These are phyloP conservation scores for Fraxinus nigra DNA, from an alignment of 305 asterid genomes.

Conservation along the genomic window DNA sequence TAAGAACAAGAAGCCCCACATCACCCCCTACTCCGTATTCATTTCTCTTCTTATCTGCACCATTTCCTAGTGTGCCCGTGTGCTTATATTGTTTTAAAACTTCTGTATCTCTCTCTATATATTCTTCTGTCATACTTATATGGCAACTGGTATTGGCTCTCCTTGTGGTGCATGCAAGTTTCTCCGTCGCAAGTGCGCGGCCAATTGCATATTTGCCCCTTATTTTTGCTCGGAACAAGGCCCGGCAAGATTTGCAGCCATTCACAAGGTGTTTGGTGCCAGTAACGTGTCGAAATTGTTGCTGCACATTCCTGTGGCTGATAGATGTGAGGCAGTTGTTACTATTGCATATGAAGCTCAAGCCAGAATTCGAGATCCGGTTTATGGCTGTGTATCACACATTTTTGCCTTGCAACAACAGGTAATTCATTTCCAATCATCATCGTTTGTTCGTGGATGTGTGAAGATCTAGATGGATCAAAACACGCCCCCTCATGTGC, in stretches of 20 bases:
- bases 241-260: conserved; percentile 66
- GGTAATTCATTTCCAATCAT: conserved; percentile 28
- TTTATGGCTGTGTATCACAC: conserved; percentile 73
- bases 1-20: conserved; percentile 23
- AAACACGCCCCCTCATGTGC: background rate
- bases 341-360: conserved; percentile 87
- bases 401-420: conserved; percentile 70
- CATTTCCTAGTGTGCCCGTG: conserved; percentile 68
- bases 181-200: conserved; percentile 66
- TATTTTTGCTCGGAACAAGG: conserved; percentile 75
- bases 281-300: conserved; percentile 73
- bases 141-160: conserved; percentile 41
- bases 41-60: conserved; percentile 29
- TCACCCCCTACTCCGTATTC: background rate
- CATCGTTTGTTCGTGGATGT: background rate
- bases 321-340: conserved; percentile 70
- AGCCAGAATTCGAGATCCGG: conserved; percentile 68
- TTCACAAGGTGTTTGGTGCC: conserved; percentile 82
- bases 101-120: background rate
- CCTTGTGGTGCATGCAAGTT: conserved; percentile 97
- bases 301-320: conserved; percentile 57
- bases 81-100: conserved; percentile 19
- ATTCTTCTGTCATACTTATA: background rate
- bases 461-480: background rate
- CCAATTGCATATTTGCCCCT: conserved; percentile 68